phyloP scores from a whole-genome alignment of 352 stramenopile species.

The Phytophthora fragariaefolia region DNA sequence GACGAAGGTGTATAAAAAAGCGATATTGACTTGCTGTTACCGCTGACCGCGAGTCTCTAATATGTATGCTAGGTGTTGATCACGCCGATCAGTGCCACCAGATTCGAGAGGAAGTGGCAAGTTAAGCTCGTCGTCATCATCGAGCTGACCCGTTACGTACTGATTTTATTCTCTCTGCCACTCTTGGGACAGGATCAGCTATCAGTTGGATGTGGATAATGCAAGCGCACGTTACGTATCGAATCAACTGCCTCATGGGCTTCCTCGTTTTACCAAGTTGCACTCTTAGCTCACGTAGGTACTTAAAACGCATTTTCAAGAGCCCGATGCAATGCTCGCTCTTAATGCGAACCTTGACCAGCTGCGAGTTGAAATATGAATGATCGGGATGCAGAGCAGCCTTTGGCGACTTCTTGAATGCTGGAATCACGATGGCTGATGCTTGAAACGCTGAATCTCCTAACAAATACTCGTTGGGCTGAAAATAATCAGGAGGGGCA shows the following conservation, averaged over 20 bases:
- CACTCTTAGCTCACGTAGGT: slow-evolving; percentile 21
- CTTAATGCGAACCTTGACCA: slow-evolving; percentile 27
- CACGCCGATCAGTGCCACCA: slow-evolving; percentile 4
- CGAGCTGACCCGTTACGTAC: background rate
- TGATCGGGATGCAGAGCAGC: slow-evolving; percentile 16
- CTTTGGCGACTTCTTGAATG: slow-evolving; percentile 27
- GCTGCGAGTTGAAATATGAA: slow-evolving; percentile 26
- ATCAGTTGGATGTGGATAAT: slow-evolving; percentile 37
- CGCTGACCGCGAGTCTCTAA: slow-evolving; percentile 20
- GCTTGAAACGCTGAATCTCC: slow-evolving; percentile 31
- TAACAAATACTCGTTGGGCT: slow-evolving; percentile 24
- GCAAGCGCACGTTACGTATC: slow-evolving; percentile 14
- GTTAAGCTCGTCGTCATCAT: slow-evolving; percentile 32
- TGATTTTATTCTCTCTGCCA: slow-evolving; percentile 8
- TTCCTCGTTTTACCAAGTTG: slow-evolving; percentile 15
- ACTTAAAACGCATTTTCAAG: slow-evolving; percentile 32
- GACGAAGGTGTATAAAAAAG: slow-evolving; percentile 19
- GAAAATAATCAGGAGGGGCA: slow-evolving; percentile 1
- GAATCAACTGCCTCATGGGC: slow-evolving; percentile 26
- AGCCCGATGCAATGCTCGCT: slow-evolving; percentile 33
- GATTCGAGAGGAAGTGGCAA: background rate
- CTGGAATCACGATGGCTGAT: slow-evolving; percentile 19
- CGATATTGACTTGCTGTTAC: slow-evolving; percentile 23
- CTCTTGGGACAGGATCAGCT: slow-evolving; percentile 18
- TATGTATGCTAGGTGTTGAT: slow-evolving; percentile 22